These are phyloP conservation scores for Penicillium expansum DNA, from an alignment of 2,329 filamentous ascomycete species.

Conservation along the genomic window DNA sequence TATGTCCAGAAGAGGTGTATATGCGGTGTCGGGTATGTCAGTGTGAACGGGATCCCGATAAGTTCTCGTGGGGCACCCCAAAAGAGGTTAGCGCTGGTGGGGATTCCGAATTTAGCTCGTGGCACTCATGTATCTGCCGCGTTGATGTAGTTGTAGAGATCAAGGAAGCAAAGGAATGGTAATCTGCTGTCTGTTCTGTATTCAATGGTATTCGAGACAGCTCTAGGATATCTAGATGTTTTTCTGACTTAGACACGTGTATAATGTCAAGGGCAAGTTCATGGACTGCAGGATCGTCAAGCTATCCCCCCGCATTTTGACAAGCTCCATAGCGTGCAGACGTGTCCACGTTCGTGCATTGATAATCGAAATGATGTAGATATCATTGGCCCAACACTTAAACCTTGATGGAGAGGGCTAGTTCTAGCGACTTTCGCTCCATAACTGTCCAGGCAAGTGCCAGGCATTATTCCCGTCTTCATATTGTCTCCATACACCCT, in stretches of 20 bases:
- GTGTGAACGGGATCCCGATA: slow-evolving; percentile 10
- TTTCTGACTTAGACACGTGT: too few relatives aligned
- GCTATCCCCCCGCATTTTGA: slow-evolving; percentile 12
- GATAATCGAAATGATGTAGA: slow-evolving; percentile 6
- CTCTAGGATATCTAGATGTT: background rate
- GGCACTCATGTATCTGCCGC: slow-evolving; percentile 11
- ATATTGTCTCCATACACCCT: background rate
- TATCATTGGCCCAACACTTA: slow-evolving; percentile 10
- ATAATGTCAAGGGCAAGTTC: background rate
- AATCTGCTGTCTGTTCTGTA: background rate
- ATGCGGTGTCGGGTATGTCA: background rate
- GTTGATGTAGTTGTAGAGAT: background rate
- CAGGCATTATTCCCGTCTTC: background rate
- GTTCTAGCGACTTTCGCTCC: background rate
- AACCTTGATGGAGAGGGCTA: background rate
- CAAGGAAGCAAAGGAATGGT: background rate
- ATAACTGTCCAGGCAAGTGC: background rate
- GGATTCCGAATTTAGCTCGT: slow-evolving; percentile 24
- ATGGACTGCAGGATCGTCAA: background rate
- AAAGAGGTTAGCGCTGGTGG: slow-evolving; percentile 15
- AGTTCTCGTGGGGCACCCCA: slow-evolving; percentile 16
- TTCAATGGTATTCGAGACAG: background rate
- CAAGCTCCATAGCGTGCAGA: slow-evolving; percentile 7
- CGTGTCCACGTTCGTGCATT: background rate
- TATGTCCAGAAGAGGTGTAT: background rate